Base-by-base conservation (phyloP, 1,284 basidiomycete species). In the Cutaneotrichosporon sp. region DNA sequence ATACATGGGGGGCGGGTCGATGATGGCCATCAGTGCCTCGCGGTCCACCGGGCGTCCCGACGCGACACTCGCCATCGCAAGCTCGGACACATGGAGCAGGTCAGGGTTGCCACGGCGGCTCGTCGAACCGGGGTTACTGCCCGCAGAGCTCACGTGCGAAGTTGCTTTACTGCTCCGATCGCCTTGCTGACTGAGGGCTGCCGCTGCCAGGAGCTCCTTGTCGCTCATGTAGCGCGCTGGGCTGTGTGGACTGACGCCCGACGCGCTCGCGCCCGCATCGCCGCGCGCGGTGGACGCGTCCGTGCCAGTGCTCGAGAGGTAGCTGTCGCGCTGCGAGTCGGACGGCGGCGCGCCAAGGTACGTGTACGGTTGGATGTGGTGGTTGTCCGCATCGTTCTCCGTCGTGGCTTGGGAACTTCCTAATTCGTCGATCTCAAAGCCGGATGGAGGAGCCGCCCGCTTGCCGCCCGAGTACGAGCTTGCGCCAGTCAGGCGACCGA, bases 351-450 rank as follows among this genome's bases (percentile, higher is more conserved):
- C 20, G n/a, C 14, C 10, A 8, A 14, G 12, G 24, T 38, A 39
- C 14, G 35, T 17, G 25, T 26, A 39, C 7, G 46, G 46, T n/a
- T 38, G n/a, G n/a, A 39, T 35, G 46, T 39, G 35, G 17, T 24
- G 16, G n/a, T 24, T 26, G 14, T 14, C 20, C 4, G 25, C 19
- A 12, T 25, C 44, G 16, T 22, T 22, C 20, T 33, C 32, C 27
- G n/a, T n/a, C n/a, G n/a, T n/a, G n/a, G n/a, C n/a, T n/a, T 31
- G 32, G 20, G 5, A 16, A 17, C 44, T 32, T 20, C 37, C 45
- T 25, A 39, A 27, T 7, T 17, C 35, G 17, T 48, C 46, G 26
- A 48, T 48, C 26, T 48, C 46, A 10, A 35, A 48, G 27, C 41
- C 20, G 11, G 45, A 35, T 9, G n/a, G 45, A 4, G 45, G 45